Conservation (phyloP, 2,329 filamentous ascomycete species). For the Scedosporium aurantiacum region DNA sequence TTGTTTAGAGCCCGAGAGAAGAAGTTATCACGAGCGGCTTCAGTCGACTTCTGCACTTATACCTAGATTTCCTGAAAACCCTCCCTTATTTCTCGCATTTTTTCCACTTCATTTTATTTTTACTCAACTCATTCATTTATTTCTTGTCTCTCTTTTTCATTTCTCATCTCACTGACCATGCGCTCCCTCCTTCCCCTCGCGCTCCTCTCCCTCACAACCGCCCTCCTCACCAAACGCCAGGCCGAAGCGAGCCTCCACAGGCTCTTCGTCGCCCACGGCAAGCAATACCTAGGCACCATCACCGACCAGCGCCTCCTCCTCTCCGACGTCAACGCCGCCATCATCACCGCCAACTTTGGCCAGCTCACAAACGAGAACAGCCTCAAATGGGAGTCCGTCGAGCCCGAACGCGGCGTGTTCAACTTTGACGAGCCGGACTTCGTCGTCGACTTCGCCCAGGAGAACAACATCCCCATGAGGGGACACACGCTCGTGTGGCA, state of each 20-base stretch:
- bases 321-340: slow-evolving; percentile 34
- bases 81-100: no score
- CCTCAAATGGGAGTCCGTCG: slow-evolving; percentile 58
- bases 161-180: background rate
- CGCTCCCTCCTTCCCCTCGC: background rate
- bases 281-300: slow-evolving; percentile 52
- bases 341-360: slow-evolving; percentile 48
- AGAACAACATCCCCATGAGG: slow-evolving; percentile 47
- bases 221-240: background rate
- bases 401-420: slow-evolving; percentile 38
- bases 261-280: slow-evolving; percentile 28
- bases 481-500: slow-evolving; percentile 60
- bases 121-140: background rate
- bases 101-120: no score
- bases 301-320: slow-evolving; percentile 43
- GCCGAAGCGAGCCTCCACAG: background rate
- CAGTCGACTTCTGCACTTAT: no score
- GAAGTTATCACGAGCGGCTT: no score
- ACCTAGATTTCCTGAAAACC: no score
- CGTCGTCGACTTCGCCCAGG: slow-evolving; percentile 45
- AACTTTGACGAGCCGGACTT: slow-evolving; percentile 46
- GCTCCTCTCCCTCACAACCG: background rate
- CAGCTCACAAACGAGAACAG: slow-evolving; percentile 58
- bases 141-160: background rate
- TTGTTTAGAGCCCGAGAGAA: no score